These are phyloP conservation scores for Aspergillus brunneoviolaceus DNA, from an alignment of 2,329 filamentous ascomycete genomes.

Conservation along the genomic window DNA sequence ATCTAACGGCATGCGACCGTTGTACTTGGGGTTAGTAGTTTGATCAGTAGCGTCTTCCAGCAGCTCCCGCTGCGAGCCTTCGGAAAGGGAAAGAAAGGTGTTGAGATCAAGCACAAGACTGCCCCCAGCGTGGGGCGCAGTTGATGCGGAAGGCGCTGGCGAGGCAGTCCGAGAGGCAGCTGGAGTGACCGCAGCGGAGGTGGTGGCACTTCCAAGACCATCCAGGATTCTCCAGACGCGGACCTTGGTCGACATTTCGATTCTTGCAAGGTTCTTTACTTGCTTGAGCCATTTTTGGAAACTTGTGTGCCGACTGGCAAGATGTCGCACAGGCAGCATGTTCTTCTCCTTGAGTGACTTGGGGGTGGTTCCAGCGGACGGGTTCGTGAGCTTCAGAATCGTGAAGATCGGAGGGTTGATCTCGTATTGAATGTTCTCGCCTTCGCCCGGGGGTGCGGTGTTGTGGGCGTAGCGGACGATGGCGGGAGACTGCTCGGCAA, in stretches of 20 bases:
- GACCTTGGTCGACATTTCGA: slow-evolving; percentile 71
- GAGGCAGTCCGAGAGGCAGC: slow-evolving; percentile 45
- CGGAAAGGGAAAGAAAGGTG: slow-evolving; percentile 62
- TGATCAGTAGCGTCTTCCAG: slow-evolving; percentile 65
- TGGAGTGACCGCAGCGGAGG: slow-evolving; percentile 46
- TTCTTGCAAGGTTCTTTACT: slow-evolving; percentile 66
- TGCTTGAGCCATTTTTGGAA: slow-evolving; percentile 75
- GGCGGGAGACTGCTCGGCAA: slow-evolving; percentile 66
- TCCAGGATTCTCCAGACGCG: slow-evolving; percentile 68
- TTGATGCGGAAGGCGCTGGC: slow-evolving; percentile 43
- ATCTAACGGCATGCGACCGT: slow-evolving; percentile 67
- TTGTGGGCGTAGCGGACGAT: slow-evolving; percentile 78
- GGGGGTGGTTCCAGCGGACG: slow-evolving; percentile 57
- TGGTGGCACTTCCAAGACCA: slow-evolving; percentile 45
- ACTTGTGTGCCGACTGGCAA: slow-evolving; percentile 68
- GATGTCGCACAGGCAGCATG: slow-evolving; percentile 62
- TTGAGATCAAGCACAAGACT: slow-evolving; percentile 62
- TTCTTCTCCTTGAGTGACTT: slow-evolving; percentile 62
- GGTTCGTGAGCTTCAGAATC: slow-evolving; percentile 72
- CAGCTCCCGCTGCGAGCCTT: slow-evolving; percentile 63
- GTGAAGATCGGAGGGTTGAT: slow-evolving; percentile 81
- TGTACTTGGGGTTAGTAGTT: slow-evolving; percentile 73
- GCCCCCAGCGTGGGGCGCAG: slow-evolving; percentile 44
- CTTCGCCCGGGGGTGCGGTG: slow-evolving; percentile 58
- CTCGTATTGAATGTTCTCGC: slow-evolving; percentile 76